These are phyloP conservation scores for Colletotrichum graminicola DNA, from an alignment of 2,329 filamentous ascomycete species.

Conservation along the genomic window DNA sequence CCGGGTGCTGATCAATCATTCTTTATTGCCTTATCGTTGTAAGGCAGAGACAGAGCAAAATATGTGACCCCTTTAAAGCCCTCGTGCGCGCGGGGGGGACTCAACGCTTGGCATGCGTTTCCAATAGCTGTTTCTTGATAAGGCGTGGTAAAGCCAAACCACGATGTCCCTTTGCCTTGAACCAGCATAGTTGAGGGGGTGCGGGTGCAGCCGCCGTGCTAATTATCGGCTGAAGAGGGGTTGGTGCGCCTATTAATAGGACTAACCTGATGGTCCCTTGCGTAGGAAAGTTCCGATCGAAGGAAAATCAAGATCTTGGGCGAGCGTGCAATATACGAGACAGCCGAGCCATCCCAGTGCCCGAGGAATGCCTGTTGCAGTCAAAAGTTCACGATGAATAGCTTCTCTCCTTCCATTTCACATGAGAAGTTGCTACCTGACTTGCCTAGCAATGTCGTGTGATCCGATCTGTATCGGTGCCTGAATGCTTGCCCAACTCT, in stretches of 20 bases:
- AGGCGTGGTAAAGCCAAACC: neutral
- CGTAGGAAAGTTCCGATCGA: slow-evolving; percentile 24
- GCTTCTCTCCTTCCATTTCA: neutral
- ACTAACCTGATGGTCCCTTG: slow-evolving; percentile 16
- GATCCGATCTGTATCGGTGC: slow-evolving; percentile 17
- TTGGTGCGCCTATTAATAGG: slow-evolving; percentile 35
- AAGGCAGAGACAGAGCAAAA: neutral
- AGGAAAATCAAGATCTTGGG: neutral
- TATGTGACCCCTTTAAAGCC: neutral
- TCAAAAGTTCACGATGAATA: neutral
- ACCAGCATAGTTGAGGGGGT: slow-evolving; percentile 12
- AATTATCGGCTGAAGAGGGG: slow-evolving; percentile 33
- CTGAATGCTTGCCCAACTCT: slow-evolving; percentile 5
- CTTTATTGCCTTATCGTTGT: slow-evolving; percentile 9
- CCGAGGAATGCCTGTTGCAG: neutral
- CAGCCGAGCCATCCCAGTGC: neutral
- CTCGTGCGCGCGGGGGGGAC: neutral
- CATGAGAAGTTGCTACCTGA: neutral
- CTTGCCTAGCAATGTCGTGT: neutral
- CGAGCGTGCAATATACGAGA: neutral
- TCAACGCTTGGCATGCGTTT: neutral
- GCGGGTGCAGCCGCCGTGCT: slow-evolving; percentile 30
- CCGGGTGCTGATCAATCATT: slow-evolving; percentile 38
- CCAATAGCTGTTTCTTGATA: neutral
- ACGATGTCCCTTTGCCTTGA: neutral